Conservation (phyloP, 257 asterid genomes). For the Datura wrightii region DNA sequence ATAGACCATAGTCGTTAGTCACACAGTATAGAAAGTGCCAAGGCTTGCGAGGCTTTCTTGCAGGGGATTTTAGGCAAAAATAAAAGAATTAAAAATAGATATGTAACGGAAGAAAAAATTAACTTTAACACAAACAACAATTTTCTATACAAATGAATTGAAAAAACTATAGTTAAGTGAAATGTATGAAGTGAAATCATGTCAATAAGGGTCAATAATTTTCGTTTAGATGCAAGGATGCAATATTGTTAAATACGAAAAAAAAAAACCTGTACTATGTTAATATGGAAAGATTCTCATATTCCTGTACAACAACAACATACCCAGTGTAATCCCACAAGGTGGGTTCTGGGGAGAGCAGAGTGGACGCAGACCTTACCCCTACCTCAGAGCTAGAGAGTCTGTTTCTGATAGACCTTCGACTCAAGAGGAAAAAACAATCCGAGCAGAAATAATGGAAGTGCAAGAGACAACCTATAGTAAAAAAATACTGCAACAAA, state of each 20-base stretch:
- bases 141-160: constrained; percentile 11
- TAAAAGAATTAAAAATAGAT: background rate
- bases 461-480: too few species aligned
- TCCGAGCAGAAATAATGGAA: too few species aligned
- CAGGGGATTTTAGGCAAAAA: background rate
- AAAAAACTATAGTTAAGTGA: background rate
- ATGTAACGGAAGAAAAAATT: background rate
- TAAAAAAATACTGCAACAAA: too few species aligned
- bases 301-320: too few species aligned
- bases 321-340: too few species aligned
- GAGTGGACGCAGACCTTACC: too few species aligned
- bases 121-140: background rate
- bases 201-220: background rate
- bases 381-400: too few species aligned
- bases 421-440: too few species aligned
- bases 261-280: background rate
- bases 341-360: too few species aligned
- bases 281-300: background rate
- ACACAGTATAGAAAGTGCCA: background rate
- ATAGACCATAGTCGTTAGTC: background rate
- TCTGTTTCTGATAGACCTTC: too few species aligned
- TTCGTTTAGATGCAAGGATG: constrained; percentile 8
- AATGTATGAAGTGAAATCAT: background rate
- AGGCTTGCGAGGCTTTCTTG: background rate
- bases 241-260: background rate